Base-by-base conservation (phyloP, 75 land plant species). In the Pseudotsuga menziesii region DNA sequence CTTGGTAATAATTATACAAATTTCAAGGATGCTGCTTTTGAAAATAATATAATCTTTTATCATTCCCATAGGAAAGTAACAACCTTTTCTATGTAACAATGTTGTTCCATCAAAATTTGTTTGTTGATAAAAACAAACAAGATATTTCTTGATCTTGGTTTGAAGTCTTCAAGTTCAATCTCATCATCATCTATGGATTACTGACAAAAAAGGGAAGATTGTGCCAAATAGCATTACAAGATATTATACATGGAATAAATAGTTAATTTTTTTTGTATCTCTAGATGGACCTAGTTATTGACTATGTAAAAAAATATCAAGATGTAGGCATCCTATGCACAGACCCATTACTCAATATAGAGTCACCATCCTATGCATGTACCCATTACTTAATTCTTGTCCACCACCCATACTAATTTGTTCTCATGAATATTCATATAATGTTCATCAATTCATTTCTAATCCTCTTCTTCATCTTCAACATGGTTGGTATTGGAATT, bases 101-200 rank as follows among this genome's bases (percentile, higher is more conserved):
- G 23, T 12, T 69, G 72, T 41, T 8, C 7, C 44, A 67, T 36
- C 19, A 69, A 9, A 69, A 69, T 39, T 41, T 69, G 72, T 69
- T 17, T 36, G 23, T 22, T 69, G 52, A 69, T 20, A 13, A 69
- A 41, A 35, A 20, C 72, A 27, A 39, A 20, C 72, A 5, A 69
- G 72, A 69, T 20, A n/a, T 69, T 69, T 32, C 72, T 69, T 36
- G 72, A n/a, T 36, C 72, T 69, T 36, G 72, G 69, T 36, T 64
- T 22, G 27, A 19, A 35, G 39, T 67, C 48, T 67, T 17, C 71
- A 67, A 67, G 71, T 20, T 27, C 7, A 35, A 19, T 25, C 71
- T 20, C 48, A 5, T 44, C 8, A 44, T 12, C 54, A 48, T 48
- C 54, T 48, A 48, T 67, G 44, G 7, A 67, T 8, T 39, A 36